Conservation (phyloP, 1,139 yeast genomes). For the Pichia sp. region DNA sequence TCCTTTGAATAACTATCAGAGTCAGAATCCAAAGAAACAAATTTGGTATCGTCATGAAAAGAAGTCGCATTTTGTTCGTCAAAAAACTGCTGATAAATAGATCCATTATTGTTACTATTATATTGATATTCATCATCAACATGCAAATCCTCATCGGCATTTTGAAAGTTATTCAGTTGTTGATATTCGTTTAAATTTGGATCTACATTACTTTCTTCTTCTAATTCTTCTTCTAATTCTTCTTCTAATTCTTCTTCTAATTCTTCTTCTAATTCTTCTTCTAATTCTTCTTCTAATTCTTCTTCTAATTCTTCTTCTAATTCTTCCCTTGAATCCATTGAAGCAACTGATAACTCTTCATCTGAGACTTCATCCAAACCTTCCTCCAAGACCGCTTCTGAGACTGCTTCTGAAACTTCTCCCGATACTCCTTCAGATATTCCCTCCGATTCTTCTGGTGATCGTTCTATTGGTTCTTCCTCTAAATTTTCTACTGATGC, state of each 20-base stretch:
- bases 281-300: background rate
- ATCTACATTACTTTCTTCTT: background rate
- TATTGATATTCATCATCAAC: background rate
- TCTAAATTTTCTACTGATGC: too few relatives aligned
- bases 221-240: background rate
- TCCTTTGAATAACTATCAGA: constrained; percentile 2
- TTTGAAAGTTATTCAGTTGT: too few relatives aligned
- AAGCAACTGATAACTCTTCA: too few relatives aligned
- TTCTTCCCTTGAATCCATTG: too few relatives aligned
- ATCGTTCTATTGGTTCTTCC: too few relatives aligned
- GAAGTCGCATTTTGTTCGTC: background rate
- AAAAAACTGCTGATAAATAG: background rate
- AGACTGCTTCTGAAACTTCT: too few relatives aligned
- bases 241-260: background rate
- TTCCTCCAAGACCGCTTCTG: too few relatives aligned
- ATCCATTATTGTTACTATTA: background rate
- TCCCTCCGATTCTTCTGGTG: too few relatives aligned
- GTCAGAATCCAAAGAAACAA: constrained; percentile 4
- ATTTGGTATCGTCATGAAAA: background rate
- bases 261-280: background rate
- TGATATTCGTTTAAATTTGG: too few relatives aligned
- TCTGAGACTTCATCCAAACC: too few relatives aligned
- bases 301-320: background rate
- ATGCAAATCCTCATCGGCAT: too few relatives aligned
- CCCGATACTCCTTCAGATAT: too few relatives aligned